Conservation (phyloP, 202 grass and related monocot genomes). For the Setaria viridis region DNA sequence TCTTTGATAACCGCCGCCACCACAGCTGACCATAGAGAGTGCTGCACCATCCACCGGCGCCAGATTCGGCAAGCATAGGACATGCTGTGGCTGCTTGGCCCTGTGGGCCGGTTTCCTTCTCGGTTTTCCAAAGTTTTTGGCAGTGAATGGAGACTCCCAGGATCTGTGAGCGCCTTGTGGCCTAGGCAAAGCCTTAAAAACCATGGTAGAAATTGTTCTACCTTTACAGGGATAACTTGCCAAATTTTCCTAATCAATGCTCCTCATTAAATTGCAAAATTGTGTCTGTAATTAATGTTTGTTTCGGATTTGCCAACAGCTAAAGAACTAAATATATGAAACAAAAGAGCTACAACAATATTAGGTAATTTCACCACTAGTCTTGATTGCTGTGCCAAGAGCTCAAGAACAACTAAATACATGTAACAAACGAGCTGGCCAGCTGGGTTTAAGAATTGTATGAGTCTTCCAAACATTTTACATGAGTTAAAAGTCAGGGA, state of each 20-base stretch:
- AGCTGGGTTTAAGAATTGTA: conserved; percentile 32
- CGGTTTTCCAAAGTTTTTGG: not conserved
- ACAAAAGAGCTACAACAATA: not conserved
- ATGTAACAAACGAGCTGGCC: conserved; percentile 10
- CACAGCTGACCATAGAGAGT: not conserved
- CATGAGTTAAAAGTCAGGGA: not conserved
- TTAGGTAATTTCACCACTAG: not conserved
- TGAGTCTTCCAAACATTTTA: conserved; percentile 8
- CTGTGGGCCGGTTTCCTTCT: not conserved
- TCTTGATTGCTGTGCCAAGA: conserved; percentile 5
- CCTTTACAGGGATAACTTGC: conserved; percentile 10
- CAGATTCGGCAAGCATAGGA: no score
- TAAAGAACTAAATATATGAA: conserved; percentile 5
- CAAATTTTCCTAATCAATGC: conserved; percentile 1
- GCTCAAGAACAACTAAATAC: not conserved
- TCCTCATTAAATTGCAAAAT: not conserved
- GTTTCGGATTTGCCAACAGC: conserved; percentile 3
- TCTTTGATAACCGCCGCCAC: no score
- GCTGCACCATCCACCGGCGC: no score
- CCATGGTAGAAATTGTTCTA: not conserved
- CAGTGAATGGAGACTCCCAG: not conserved
- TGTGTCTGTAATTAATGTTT: not conserved
- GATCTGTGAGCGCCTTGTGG: not conserved
- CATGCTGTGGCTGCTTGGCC: no score
- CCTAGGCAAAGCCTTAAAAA: no score